These are phyloP conservation scores for Phytophthora sojae DNA, from an alignment of 352 stramenopile genomes.

Conservation along the genomic window DNA sequence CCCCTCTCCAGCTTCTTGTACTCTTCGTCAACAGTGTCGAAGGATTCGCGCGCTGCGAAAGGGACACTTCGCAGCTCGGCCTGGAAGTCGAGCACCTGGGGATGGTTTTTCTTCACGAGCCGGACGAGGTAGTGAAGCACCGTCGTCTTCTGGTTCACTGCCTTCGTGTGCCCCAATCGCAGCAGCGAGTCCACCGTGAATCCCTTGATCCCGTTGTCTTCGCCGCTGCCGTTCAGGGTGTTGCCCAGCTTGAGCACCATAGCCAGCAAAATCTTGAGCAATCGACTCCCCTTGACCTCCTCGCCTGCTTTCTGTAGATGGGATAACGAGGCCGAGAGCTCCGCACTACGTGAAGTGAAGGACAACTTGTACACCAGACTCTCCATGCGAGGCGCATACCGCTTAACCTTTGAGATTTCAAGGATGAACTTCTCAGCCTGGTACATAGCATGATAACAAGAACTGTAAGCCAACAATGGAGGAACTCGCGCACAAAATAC, in stretches of 20 bases:
- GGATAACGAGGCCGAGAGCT: constrained; percentile 82
- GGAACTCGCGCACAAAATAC: neutral
- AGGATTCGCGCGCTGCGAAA: constrained; percentile 84
- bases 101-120: constrained; percentile 96
- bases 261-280: constrained; percentile 95
- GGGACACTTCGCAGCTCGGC: constrained; percentile 88
- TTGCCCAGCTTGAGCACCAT: constrained; percentile 98
- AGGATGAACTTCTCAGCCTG: constrained; percentile 90
- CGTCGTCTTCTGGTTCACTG: constrained; percentile 97
- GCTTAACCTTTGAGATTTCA: constrained; percentile 85
- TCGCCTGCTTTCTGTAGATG: constrained; percentile 93
- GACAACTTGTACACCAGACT: constrained; percentile 86
- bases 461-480: neutral
- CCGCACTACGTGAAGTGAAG: constrained; percentile 75
- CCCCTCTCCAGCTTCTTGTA: constrained; percentile 67
- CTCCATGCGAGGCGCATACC: constrained; percentile 72
- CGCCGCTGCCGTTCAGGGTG: constrained; percentile 94
- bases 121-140: constrained; percentile 98
- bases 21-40: constrained; percentile 73
- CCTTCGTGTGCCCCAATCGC: constrained; percentile 95
- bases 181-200: constrained; percentile 97
- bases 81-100: constrained; percentile 92
- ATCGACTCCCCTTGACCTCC: constrained; percentile 92
- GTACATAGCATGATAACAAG: neutral
- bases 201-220: constrained; percentile 90